phyloP scores from a whole-genome alignment of 176 grass and related monocot genomes.

The Hordeum vulgare region MorexV3_pseudomolecules_assembly NC_058524.1:10429012-10429511 shows the following conservation, averaged over 20 bases:
- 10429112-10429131: background rate
- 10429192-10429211: too few relatives aligned
- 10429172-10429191: background rate
- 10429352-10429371: background rate
- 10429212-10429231: background rate
- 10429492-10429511: background rate
- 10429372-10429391: background rate
- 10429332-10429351: background rate
- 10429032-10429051: conserved; percentile 17
- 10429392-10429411: background rate
- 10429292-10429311: background rate
- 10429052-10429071: background rate
- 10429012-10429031: conserved; percentile 37
- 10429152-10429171: background rate
- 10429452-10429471: background rate
- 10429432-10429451: background rate
- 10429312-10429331: background rate
- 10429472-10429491: background rate
- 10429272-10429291: background rate
- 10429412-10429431: too few relatives aligned
- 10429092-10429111: background rate
- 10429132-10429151: conserved; percentile 2
- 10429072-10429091: background rate
- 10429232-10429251: background rate
- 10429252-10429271: conserved; percentile 6